A percentile compares a stretch with the other conserved stretches of the same genome.
These are phyloP conservation scores for Dactylellina leptospora DNA, from an alignment of 2,329 filamentous ascomycete genomes.

Conservation along the genomic window DNA sequence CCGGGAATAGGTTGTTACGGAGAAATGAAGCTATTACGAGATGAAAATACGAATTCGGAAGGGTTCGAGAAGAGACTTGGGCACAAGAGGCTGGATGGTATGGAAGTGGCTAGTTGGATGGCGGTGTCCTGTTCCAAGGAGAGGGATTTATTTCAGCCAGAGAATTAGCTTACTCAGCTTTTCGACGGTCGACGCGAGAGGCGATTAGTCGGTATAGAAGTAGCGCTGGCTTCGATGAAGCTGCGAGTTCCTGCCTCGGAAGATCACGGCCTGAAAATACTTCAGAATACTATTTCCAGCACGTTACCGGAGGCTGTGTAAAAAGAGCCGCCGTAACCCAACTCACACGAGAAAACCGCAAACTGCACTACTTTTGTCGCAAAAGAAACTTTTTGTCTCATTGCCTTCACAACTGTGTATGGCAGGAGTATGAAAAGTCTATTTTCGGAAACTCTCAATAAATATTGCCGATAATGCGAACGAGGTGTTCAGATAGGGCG, in stretches of 20 bases:
- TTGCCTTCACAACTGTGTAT: constrained; percentile 3
- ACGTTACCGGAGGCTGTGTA: constrained; percentile 31
- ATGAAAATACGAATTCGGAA: constrained; percentile 51
- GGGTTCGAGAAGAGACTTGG: constrained; percentile 33
- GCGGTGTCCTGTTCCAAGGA: constrained; percentile 37
- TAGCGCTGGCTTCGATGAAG: neutral
- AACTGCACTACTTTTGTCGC: neutral
- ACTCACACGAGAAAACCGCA: neutral
- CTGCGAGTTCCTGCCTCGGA: neutral
- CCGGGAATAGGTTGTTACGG: constrained; percentile 25
- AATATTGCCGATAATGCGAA: too few species aligned
- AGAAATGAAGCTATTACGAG: constrained; percentile 53
- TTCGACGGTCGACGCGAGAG: neutral
- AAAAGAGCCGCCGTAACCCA: constrained; percentile 18
- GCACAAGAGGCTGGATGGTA: neutral
- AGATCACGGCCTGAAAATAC: neutral
- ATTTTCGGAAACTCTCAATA: constrained; percentile 45
- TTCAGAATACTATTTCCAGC: constrained; percentile 9
- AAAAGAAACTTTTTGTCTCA: constrained; percentile 21
- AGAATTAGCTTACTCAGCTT: constrained; percentile 28
- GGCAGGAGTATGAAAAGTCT: constrained; percentile 25
- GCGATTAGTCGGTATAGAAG: constrained; percentile 14
- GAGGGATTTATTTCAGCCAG: constrained; percentile 11
- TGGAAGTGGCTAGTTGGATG: constrained; percentile 47
- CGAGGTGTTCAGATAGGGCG: too few species aligned